A percentile compares a stretch with the other conserved stretches of the same genome.
Evolutionary conservation across 2,329 filamentous ascomycete species (phyloP).

Genomic region (Talaromyces albobiverticillius): DNA sequence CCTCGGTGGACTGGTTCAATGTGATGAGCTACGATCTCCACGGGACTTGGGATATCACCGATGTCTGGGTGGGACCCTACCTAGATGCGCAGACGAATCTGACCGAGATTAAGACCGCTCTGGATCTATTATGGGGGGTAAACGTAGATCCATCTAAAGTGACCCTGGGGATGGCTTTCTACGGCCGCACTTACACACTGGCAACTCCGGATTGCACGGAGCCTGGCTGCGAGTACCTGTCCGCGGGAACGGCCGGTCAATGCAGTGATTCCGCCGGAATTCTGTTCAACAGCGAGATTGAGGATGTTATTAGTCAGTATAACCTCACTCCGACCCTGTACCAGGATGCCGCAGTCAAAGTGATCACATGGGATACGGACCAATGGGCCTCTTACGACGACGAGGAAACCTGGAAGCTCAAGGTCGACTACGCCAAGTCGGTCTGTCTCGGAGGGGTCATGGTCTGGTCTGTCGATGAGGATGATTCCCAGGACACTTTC

Average conservation of each 20-base stretch:
- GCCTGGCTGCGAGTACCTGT: constrained; percentile 16
- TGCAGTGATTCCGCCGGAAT: constrained; percentile 21
- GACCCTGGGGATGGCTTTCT: constrained; percentile 27
- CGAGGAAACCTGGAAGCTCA: too few relatives aligned
- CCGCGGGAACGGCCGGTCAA: constrained; percentile 15
- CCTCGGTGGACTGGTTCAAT: constrained; percentile 8
- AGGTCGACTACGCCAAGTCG: too few relatives aligned
- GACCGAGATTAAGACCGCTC: constrained; percentile 28
- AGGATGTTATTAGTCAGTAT: not conserved
- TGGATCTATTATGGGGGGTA: constrained; percentile 26
- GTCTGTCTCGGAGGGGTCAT: not conserved
- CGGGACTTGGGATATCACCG: constrained; percentile 24
- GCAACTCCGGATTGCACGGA: constrained; percentile 22
- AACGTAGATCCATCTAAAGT: constrained; percentile 24
- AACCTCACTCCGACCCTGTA: too few relatives aligned
- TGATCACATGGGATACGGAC: too few relatives aligned
- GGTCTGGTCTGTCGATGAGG: constrained; percentile 1
- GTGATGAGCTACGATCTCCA: constrained; percentile 13
- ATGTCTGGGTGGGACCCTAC: constrained; percentile 18
- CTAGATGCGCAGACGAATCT: constrained; percentile 27
- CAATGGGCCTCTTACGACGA: too few relatives aligned
- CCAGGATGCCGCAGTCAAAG: too few relatives aligned
- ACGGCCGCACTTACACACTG: constrained; percentile 23
- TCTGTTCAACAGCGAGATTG: constrained; percentile 19
- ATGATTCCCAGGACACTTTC: too few relatives aligned